Evolutionary conservation across 73 alveolate genomes (phyloP).

Genomic region (Paramecium octaurelia): DNA sequence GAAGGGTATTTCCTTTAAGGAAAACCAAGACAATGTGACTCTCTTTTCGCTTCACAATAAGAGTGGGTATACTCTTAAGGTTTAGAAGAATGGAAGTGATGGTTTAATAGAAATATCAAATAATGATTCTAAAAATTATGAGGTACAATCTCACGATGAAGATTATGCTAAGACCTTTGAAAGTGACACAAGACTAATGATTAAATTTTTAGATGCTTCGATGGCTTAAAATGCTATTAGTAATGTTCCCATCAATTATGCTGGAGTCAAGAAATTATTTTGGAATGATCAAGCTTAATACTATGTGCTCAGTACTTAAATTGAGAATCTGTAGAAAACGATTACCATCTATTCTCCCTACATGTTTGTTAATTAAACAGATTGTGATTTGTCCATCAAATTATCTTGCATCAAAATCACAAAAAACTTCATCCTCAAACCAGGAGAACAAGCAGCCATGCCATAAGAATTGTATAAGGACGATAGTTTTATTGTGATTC

Average conservation of each 20-base stretch:
- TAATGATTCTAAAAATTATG: slow-evolving; percentile 27
- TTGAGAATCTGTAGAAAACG: slow-evolving; percentile 5
- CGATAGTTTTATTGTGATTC: not conserved
- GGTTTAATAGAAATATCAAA: not conserved
- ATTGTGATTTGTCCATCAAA: not conserved
- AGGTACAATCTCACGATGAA: not conserved
- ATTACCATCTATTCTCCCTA: not conserved
- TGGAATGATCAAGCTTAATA: not conserved
- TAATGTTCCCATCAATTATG: not conserved
- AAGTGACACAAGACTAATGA: not conserved
- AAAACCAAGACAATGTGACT: slow-evolving; percentile 7
- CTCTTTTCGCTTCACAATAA: not conserved
- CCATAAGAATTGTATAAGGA: not conserved
- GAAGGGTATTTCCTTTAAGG: not conserved
- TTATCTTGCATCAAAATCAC: not conserved
- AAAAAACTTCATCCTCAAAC: not conserved
- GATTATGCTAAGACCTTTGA: slow-evolving; percentile 46
- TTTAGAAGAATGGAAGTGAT: not conserved
- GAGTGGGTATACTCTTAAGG: not conserved
- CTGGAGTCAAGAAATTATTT: not conserved
- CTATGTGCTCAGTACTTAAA: not conserved
- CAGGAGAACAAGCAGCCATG: not conserved
- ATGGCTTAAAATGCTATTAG: not conserved
- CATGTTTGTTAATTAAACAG: slow-evolving; percentile 9
- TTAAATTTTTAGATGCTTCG: not conserved